These are phyloP conservation scores for Primulina huaijiensis DNA, from an alignment of 257 asterid genomes.

Conservation along the genomic window DNA sequence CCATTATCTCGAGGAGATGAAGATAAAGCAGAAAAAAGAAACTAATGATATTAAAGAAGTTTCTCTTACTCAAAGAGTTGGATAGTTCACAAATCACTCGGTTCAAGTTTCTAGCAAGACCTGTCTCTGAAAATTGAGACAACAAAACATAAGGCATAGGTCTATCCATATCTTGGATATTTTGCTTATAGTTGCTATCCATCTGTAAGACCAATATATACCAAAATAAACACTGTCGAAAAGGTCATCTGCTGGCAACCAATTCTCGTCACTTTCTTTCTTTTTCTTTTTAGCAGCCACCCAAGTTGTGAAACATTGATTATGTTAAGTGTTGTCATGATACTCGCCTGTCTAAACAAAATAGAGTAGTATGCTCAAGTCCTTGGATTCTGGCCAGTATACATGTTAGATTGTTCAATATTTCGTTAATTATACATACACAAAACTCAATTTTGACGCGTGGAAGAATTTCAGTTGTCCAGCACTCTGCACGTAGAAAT, in stretches of 20 bases:
- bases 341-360: no score
- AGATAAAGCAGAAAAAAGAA: slow-evolving; percentile 26
- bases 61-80: not conserved
- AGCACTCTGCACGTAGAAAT: no score
- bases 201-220: not conserved
- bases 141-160: not conserved
- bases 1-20: slow-evolving; percentile 59
- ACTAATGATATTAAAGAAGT: not conserved
- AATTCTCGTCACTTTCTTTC: not conserved
- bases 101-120: not conserved
- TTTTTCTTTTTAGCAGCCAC: not conserved
- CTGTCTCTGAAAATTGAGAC: not conserved
- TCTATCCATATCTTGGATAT: not conserved
- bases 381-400: no score
- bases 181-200: not conserved
- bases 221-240: not conserved
- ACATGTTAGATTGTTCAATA: no score
- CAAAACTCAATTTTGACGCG: not conserved
- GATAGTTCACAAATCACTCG: not conserved
- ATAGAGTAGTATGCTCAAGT: no score
- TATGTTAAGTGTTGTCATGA: no score
- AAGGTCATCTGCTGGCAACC: not conserved
- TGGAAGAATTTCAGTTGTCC: not conserved
- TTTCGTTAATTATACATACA: slow-evolving; percentile 11
- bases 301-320: no score